Evolutionary conservation across 2,329 filamentous ascomycete species (phyloP), one percentile per base, ranked within the genome.

Genomic region (Emmonsiellopsis sp.): DNA sequence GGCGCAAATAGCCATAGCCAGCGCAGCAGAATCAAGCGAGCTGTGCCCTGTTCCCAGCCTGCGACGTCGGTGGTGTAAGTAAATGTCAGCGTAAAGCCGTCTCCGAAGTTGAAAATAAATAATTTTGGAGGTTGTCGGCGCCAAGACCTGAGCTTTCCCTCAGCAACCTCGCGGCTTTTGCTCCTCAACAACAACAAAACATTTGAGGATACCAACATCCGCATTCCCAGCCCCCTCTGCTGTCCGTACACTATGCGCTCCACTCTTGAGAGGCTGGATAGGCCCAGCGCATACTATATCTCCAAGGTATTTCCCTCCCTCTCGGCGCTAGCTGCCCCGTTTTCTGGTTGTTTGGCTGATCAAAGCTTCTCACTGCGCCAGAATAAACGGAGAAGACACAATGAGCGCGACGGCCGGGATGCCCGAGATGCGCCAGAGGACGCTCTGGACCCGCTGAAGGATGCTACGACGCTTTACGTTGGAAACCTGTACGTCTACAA

Each of bases 391-490:
- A 77, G 80, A 65, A 83, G 83, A 69, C 76, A 78, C 5, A 68
- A 78, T 46, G 78, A 83, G 50, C 78, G 79, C 43, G 77, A 80
- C 37, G 76, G 78, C 40, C 73, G 21, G 3, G 21, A 27, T 27
- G 21, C 21, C 21, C 21, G 21, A 27, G 21, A 27, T 27, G 21
- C 70, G n/a, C 73, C 74, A 8, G 77, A 82, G 52, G 82, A 86
- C 42, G 73, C 81, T 44, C 84, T 88, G 56, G 89, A 95, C 60
- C 88, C 89, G 57, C 77, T 98, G 55, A 86, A 82, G 59, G 79
- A 93, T 68, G 90, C 93, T 42, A 91, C 92, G 7, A 98, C 93
- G 0, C 87, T 98, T 68, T 98, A 98, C 67, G 92, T 98, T 46
- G 93, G 93, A 64, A 98, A 98, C 70, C 78, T 98, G 81, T 94